Evolutionary conservation across 225 moss, liverwort and hornwort genomes (phyloP), one percentile per base, ranked within the genome.

Genomic region (Lunularia cruciata): DNA sequence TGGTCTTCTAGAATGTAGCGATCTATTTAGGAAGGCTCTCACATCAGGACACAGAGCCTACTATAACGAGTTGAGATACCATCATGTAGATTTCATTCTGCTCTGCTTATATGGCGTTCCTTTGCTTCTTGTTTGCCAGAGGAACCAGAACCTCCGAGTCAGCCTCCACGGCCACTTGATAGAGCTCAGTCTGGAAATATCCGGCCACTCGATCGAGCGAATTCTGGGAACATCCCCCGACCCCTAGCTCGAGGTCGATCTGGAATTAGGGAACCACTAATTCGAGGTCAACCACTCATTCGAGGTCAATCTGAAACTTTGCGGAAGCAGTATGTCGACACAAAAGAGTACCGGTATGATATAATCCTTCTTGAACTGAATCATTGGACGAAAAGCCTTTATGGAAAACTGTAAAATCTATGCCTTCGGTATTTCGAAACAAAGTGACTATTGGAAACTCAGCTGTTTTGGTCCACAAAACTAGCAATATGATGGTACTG

Each of bases 261-360:
- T 33, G 81, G 77, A 70, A 65, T 10, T 43, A 11, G 11, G n/a
- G n/a, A n/a, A n/a, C n/a, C n/a, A n/a, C n/a, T n/a, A n/a, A n/a
- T n/a, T n/a, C n/a, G n/a, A n/a, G n/a, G n/a, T 43, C 2, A 16
- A 43, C 43, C 65, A 65, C 10, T 63, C 0, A 23, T 32, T 34
- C 57, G 74, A 67, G 73, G 71, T 45, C 77, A 84, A 57, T 80
- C 80, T 46, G 84, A 84, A 68, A 71, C 74, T 26, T 37, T 77
- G 35, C 69, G 68, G 45, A 77, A 74, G n/a, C 77, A 77, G 30
- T 74, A 80, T 47, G 71, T 75, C 16, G 77, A 80, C 27, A 46
- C 55, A 10, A 68, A 75, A 46, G 84, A 84, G 52, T 84, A 80
- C 57, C 70, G 79, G 83, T 83, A 79, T 33, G 70, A n/a, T n/a